phyloP scores from a whole-genome alignment of 1,284 basidiomycete genomes.

The Phylloporus gajari region DNA sequence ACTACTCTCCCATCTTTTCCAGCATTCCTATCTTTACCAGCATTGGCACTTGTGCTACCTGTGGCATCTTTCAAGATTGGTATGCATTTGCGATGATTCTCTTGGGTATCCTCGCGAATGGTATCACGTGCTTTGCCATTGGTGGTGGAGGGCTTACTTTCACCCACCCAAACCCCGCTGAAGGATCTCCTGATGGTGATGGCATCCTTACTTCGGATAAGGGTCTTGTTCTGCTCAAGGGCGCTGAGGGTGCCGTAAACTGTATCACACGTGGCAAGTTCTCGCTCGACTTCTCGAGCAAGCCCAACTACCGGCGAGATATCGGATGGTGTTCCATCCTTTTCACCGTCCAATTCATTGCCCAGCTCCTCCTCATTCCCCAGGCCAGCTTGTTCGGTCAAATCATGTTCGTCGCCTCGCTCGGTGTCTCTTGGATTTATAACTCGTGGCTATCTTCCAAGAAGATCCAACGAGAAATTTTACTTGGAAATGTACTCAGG shows the following conservation, averaged over 20 bases:
- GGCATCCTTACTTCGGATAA: constrained; percentile 37
- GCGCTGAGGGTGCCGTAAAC: constrained; percentile 44
- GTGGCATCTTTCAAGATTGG: constrained; percentile 41
- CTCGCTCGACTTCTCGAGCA: constrained; percentile 34
- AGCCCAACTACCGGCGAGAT: constrained; percentile 29
- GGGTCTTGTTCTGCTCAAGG: constrained; percentile 40
- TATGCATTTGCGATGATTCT: constrained; percentile 43
- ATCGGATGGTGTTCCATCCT: constrained; percentile 41
- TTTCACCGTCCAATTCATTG: constrained; percentile 39
- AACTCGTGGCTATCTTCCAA: constrained; percentile 12
- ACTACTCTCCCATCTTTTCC: constrained; percentile 35
- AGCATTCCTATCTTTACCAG: constrained; percentile 41
- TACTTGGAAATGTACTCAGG: no score
- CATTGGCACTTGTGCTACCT: constrained; percentile 34
- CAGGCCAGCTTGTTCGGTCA: constrained; percentile 45
- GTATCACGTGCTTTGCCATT: constrained; percentile 41
- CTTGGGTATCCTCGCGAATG: constrained; percentile 42
- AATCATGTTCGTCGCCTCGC: constrained; percentile 43
- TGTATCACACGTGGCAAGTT: constrained; percentile 43
- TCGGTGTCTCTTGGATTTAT: constrained; percentile 42
- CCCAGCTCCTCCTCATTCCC: constrained; percentile 44
- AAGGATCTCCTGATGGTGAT: constrained; percentile 39
- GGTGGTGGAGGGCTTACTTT: constrained; percentile 42
- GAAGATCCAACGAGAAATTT: no score
- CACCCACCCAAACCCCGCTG: constrained; percentile 37